Base-by-base conservation (phyloP, 129 eudicot genomes). In the Tanacetum coccineum region DNA sequence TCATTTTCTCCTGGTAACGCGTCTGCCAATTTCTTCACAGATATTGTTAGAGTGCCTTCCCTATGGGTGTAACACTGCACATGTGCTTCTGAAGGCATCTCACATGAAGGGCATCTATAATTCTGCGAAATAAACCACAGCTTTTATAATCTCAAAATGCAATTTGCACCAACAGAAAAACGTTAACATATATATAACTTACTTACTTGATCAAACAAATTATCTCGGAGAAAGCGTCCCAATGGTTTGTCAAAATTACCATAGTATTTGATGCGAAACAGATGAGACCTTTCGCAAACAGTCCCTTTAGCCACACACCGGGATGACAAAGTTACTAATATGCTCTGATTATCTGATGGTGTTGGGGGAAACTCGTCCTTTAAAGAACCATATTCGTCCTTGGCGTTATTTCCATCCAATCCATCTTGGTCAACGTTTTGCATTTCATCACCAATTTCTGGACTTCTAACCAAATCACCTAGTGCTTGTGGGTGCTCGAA, bases 281-380 rank as follows among this genome's bases (percentile, higher is more conserved):
- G 97, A 79, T 84, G 99, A 40, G 97, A 86, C 53, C 97, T 78
- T 78, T 94, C 99, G 83, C 99, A 94, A 3, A 94, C 97, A 66
- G 97, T 89, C 62, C 99, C 99, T 79, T 94, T 94, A 95, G 93
- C 81, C 53, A 89, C 93, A 69, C 99, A 94, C 45, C 99, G 86
- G 5, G 99, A 89, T 71, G 97, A 94, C 60, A 89, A 83, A 14
- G 96, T 84, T 60, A 94, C 99, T 77, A 94, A 81, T 47, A 94
- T 94, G 90, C 99, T 94, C 69, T 87, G 99, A 65, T 82, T 82
- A 72, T 94, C 99, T 10, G 97, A 87, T 2, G 95, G 93, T 54
- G 96, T 82, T n/a, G 97, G 95, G 62, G 99, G 93, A 58, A 94
- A 89, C 71, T 87, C 97, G 73, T 94, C 95, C 76, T 87, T 86